Percentiles rank a stretch among this genome's conserved stretches.
Evolutionary conservation across 1,139 yeast species (phyloP).

Genomic region (Geotrichum citri-aurantii): DNA sequence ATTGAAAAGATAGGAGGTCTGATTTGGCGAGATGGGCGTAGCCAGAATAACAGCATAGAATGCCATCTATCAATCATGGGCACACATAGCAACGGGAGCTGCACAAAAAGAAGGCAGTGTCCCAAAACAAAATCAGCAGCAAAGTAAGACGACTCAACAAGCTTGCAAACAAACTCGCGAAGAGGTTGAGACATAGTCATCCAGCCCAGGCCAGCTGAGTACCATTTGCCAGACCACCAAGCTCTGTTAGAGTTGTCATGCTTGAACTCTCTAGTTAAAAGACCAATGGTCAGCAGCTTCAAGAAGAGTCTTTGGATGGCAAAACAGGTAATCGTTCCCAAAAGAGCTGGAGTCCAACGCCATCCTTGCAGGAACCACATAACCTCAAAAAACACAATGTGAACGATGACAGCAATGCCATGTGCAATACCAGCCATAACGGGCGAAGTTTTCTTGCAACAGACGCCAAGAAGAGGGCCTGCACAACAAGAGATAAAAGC

Average conservation of each 20-base stretch:
- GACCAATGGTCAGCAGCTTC: constrained; percentile 71
- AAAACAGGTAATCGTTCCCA: constrained; percentile 80
- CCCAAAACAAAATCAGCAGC: constrained; percentile 96
- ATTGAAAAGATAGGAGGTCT: constrained; percentile 97
- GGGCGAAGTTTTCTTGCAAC: constrained; percentile 97
- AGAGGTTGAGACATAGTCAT: constrained; percentile 95
- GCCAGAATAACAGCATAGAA: constrained; percentile 97
- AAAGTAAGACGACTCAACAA: constrained; percentile 89
- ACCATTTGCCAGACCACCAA: constrained; percentile 99
- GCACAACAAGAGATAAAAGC: constrained; percentile 90
- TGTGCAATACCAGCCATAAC: constrained; percentile 96
- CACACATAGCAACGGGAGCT: constrained; percentile 76
- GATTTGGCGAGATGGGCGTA: constrained; percentile 94
- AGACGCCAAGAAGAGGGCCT: constrained; percentile 88
- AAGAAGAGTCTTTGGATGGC: constrained; percentile 84
- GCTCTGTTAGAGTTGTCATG: constrained; percentile 95
- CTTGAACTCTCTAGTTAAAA: constrained; percentile 94
- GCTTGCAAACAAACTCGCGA: constrained; percentile 92
- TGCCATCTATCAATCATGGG: constrained; percentile 97
- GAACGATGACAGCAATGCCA: constrained; percentile 78
- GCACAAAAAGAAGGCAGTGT: constrained; percentile 79
- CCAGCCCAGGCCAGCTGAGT: constrained; percentile 89
- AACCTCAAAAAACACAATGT: constrained; percentile 79
- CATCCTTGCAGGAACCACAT: constrained; percentile 98
- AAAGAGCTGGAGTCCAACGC: constrained; percentile 76